These are phyloP conservation scores for Eragrostis curvula DNA, from an alignment of 176 grass and related monocot species.

Conservation along the genomic window DNA sequence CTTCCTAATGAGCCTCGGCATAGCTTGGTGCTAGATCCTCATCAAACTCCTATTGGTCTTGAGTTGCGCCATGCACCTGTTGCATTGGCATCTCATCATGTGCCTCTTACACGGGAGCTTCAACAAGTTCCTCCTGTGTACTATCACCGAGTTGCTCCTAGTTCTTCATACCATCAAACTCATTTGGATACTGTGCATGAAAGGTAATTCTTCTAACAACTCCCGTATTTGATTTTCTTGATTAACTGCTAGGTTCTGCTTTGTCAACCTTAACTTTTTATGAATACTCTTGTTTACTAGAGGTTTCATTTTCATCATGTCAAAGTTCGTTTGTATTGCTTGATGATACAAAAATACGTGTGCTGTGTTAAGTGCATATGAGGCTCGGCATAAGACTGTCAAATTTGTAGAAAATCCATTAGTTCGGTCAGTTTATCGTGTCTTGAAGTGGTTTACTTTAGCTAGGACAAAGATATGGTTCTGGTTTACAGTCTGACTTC, in stretches of 20 bases:
- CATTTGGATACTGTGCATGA: conserved; percentile 45
- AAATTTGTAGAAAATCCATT: background rate
- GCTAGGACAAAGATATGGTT: no score
- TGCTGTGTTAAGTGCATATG: background rate
- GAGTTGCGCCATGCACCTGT: background rate
- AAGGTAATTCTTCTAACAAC: conserved; percentile 29
- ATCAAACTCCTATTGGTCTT: background rate
- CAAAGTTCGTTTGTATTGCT: background rate
- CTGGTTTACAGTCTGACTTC: no score
- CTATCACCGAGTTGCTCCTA: conserved; percentile 39
- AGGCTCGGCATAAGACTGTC: no score
- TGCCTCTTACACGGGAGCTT: background rate
- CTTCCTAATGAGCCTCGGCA: conserved; percentile 33
- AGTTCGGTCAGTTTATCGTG: no score
- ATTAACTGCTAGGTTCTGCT: background rate
- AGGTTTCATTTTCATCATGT: background rate
- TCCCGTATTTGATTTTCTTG: conserved; percentile 14
- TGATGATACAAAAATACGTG: background rate
- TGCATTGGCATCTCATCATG: background rate
- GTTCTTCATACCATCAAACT: conserved; percentile 31
- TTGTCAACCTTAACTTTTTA: background rate
- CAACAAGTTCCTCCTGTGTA: conserved; percentile 39
- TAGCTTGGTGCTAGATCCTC: conserved; percentile 16
- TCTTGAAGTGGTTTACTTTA: no score
- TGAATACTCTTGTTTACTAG: background rate